These are phyloP conservation scores for Ustilago esculenta DNA, from an alignment of 1,284 basidiomycete species.

Conservation along the genomic window DNA sequence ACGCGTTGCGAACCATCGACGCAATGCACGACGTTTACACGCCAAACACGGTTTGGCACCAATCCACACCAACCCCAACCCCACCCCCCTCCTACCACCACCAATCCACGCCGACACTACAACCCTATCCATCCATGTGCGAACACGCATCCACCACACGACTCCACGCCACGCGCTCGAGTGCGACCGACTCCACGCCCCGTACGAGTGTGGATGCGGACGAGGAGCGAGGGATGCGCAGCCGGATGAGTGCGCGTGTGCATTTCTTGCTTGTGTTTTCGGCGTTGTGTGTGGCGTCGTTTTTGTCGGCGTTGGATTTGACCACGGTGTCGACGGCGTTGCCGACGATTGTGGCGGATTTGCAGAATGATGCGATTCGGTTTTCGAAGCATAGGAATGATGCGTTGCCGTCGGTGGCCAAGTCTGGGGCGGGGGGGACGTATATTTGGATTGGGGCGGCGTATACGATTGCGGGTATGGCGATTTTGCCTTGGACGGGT, in stretches of 20 bases:
- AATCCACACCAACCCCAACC: no score
- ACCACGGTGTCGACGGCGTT: constrained; percentile 43
- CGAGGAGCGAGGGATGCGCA: neutral
- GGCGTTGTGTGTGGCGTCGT: constrained; percentile 32
- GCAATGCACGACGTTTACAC: no score
- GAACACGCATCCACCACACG: no score
- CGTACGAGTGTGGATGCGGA: no score
- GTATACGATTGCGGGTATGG: constrained; percentile 39
- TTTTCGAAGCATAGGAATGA: constrained; percentile 15
- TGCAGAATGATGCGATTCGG: constrained; percentile 27
- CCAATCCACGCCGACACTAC: no score
- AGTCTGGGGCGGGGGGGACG: constrained; percentile 12
- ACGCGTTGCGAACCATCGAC: no score
- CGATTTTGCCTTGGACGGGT: constrained; percentile 37
- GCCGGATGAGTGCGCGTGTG: constrained; percentile 2
- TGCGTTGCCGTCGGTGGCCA: neutral
- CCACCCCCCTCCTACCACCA: no score
- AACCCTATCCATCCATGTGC: no score
- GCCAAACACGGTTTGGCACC: no score
- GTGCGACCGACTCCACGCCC: no score
- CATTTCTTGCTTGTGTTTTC: constrained; percentile 40
- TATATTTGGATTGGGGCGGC: constrained; percentile 51
- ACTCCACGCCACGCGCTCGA: neutral
- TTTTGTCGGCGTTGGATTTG: constrained; percentile 39
- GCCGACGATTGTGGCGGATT: constrained; percentile 41